These are phyloP conservation scores for Tillandsia fasciculata DNA, from an alignment of 176 grass and related monocot genomes.

Conservation along the genomic window DNA sequence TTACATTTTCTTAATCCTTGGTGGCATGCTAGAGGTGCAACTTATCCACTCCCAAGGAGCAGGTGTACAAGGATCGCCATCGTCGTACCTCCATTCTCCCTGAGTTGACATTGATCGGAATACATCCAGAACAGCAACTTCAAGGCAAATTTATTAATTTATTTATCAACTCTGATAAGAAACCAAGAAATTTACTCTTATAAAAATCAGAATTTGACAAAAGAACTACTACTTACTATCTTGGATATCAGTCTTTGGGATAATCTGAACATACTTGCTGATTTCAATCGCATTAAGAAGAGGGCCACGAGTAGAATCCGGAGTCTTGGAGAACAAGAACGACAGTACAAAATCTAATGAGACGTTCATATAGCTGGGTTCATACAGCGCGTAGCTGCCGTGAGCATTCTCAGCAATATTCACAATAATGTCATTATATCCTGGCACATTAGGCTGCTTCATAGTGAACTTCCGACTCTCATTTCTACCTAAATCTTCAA, in stretches of 20 bases:
- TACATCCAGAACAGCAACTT: conserved; percentile 8
- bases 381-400: conserved; percentile 3
- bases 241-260: conserved; percentile 8
- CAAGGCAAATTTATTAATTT: not conserved
- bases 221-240: conserved; percentile 1
- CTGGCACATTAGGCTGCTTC: conserved; percentile 1
- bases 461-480: not conserved
- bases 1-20: conserved; percentile 7
- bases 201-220: not conserved
- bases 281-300: conserved; percentile 13
- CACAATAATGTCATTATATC: conserved; percentile 2
- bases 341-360: conserved; percentile 13
- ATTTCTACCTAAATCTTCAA: conserved; percentile 13
- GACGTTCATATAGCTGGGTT: conserved; percentile 10
- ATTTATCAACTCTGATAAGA: not conserved
- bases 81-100: conserved; percentile 8
- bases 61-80: conserved; percentile 9
- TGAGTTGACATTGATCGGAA: conserved; percentile 1
- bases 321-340: conserved; percentile 10
- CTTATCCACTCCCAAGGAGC: conserved; percentile 12
- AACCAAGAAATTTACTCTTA: too few species aligned
- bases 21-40: conserved; percentile 1
- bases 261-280: conserved; percentile 9
- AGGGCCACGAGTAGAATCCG: not conserved
- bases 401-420: conserved; percentile 11